Evolutionary conservation across 495 filamentous ascomycete species (phyloP).

Genomic region (Talaromyces proteolyticus): DNA sequence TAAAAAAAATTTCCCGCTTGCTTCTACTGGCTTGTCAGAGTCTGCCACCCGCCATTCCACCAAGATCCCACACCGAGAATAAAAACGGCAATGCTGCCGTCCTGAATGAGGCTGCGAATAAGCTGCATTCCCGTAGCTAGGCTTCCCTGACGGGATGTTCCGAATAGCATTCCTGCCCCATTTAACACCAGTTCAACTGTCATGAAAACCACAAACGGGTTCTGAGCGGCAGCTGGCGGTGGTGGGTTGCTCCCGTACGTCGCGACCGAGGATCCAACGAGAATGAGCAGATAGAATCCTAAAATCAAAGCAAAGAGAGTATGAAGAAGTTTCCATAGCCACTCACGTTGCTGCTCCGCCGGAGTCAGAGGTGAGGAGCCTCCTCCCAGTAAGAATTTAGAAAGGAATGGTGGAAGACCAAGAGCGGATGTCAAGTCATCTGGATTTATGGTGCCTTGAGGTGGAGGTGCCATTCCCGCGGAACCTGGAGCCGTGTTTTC

Average conservation of each 20-base stretch:
- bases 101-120: slow-evolving; percentile 54
- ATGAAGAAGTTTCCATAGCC: slow-evolving; percentile 74
- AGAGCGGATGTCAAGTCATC: slow-evolving; percentile 28
- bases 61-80: slow-evolving; percentile 67
- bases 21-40: background rate
- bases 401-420: slow-evolving; percentile 39
- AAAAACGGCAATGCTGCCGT: slow-evolving; percentile 73
- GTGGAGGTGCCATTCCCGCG: slow-evolving; percentile 26
- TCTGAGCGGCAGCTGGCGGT: slow-evolving; percentile 60
- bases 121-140: slow-evolving; percentile 47
- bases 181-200: slow-evolving; percentile 73
- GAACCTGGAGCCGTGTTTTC: slow-evolving; percentile 26
- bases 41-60: slow-evolving; percentile 44
- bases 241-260: slow-evolving; percentile 41
- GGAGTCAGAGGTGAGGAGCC: slow-evolving; percentile 24
- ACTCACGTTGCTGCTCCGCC: slow-evolving; percentile 37
- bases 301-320: slow-evolving; percentile 64
- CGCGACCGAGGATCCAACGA: slow-evolving; percentile 29
- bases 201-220: slow-evolving; percentile 72
- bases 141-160: slow-evolving; percentile 38
- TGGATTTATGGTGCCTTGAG: slow-evolving; percentile 22
- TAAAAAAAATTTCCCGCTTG: background rate
- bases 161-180: slow-evolving; percentile 58
- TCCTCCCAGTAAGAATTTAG: slow-evolving; percentile 30
- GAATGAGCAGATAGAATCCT: slow-evolving; percentile 58